phyloP scores from a whole-genome alignment of 1,284 basidiomycete genomes.

The Phylloboletellus chloephorus region DNA sequence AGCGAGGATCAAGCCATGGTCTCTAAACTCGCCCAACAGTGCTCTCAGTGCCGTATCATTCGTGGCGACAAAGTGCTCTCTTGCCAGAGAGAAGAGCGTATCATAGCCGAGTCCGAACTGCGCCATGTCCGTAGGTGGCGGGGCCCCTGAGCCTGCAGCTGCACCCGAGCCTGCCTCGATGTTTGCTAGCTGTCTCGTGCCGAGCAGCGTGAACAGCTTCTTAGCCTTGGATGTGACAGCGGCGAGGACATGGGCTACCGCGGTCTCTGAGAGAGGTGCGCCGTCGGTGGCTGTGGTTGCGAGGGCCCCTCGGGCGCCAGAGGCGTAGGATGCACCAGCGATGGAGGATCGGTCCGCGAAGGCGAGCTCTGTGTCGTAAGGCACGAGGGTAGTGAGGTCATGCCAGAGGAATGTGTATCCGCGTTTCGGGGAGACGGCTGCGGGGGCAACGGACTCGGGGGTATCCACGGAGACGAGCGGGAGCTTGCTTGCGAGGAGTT shows the following conservation, averaged over 20 bases:
- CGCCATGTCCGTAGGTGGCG: conserved; percentile 15
- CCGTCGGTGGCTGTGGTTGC: conserved; percentile 31
- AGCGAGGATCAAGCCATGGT: conserved; percentile 73
- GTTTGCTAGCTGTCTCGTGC: conserved; percentile 55
- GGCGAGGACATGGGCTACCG: conserved; percentile 77
- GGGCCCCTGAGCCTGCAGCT: conserved; percentile 23
- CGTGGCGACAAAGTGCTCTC: conserved; percentile 81
- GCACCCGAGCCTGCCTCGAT: conserved; percentile 33
- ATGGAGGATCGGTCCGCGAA: conserved; percentile 62
- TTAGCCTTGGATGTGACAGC: conserved; percentile 85
- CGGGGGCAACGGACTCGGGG: not conserved
- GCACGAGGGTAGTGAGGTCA: conserved; percentile 75
- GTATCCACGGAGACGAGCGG: conserved; percentile 10
- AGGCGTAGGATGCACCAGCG: conserved; percentile 42
- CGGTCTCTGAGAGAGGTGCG: conserved; percentile 67
- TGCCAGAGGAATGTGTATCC: conserved; percentile 87
- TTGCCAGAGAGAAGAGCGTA: conserved; percentile 56
- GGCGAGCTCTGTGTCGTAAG: conserved; percentile 77
- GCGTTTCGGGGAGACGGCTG: conserved; percentile 31
- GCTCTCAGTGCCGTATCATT: conserved; percentile 80
- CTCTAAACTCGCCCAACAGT: conserved; percentile 81
- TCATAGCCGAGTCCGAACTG: conserved; percentile 60
- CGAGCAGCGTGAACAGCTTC: conserved; percentile 69
- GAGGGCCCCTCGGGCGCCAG: conserved; percentile 37
- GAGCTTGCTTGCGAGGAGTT: conserved; percentile 44